A percentile compares a stretch with the other conserved stretches of the same genome.
These are phyloP conservation scores for Phyllosticta paracitricarpa DNA, from an alignment of 2,329 filamentous ascomycete species.

Conservation along the genomic window DNA sequence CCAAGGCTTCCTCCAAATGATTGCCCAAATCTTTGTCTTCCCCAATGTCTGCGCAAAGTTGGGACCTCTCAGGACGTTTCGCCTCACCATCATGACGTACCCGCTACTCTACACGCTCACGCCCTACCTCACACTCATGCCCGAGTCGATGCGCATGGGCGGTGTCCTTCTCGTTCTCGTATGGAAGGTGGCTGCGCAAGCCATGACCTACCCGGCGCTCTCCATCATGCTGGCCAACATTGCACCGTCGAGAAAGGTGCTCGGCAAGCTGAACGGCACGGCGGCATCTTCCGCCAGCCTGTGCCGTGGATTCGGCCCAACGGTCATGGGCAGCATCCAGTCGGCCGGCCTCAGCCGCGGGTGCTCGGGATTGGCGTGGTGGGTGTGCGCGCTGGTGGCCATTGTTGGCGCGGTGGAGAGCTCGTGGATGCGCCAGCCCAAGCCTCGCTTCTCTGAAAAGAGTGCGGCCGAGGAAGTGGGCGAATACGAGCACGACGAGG, in stretches of 20 bases:
- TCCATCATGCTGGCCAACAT: conserved; percentile 84
- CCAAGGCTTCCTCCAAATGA: conserved; percentile 82
- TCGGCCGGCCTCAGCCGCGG: conserved; percentile 67
- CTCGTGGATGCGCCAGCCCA: conserved; percentile 61
- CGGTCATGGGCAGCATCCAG: conserved; percentile 77
- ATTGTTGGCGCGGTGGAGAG: conserved; percentile 64
- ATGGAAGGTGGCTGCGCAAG: conserved; percentile 88
- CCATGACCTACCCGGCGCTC: conserved; percentile 82
- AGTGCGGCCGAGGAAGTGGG: conserved; percentile 9
- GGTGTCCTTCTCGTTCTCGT: conserved; percentile 71
- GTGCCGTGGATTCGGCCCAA: conserved; percentile 79
- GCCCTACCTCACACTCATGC: conserved; percentile 81
- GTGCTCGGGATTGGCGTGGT: conserved; percentile 87
- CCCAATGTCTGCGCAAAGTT: conserved; percentile 65
- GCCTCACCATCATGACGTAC: conserved; percentile 70
- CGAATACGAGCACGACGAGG: conserved; percentile 22
- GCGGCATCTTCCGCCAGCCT: conserved; percentile 86
- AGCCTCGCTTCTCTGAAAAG: conserved; percentile 20
- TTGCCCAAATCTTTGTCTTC: conserved; percentile 76
- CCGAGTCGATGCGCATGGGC: conserved; percentile 57
- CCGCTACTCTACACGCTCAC: conserved; percentile 79
- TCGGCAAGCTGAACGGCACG: conserved; percentile 87
- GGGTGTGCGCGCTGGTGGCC: conserved; percentile 72
- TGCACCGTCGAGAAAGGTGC: conserved; percentile 69
- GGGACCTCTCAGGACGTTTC: conserved; percentile 73